Conservation (phyloP, 2,329 filamentous ascomycete species). For the Ophiostoma pallidulum region DNA sequence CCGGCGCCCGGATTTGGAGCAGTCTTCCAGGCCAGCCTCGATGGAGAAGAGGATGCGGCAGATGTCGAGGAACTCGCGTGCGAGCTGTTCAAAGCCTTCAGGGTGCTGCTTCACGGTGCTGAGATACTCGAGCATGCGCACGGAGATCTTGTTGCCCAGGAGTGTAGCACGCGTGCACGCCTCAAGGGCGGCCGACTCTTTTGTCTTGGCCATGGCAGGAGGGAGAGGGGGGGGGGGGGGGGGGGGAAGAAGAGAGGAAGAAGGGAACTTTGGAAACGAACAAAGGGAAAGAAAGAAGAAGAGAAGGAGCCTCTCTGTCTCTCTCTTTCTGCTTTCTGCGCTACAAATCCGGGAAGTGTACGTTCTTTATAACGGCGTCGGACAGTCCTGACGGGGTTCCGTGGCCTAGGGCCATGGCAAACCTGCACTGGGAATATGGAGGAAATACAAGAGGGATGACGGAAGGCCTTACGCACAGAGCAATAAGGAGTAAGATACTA, state of each 20-base stretch:
- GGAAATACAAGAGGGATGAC: too few relatives aligned
- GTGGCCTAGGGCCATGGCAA: too few relatives aligned
- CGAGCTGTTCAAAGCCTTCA: constrained; percentile 48
- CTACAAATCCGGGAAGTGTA: too few relatives aligned
- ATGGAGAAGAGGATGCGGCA: constrained; percentile 60
- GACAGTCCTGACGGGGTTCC: too few relatives aligned
- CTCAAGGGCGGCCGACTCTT: constrained; percentile 30
- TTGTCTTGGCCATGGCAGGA: constrained; percentile 20
- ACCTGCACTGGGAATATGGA: too few relatives aligned
- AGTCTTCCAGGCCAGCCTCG: constrained; percentile 53
- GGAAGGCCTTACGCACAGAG: too few relatives aligned
- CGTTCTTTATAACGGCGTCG: too few relatives aligned
- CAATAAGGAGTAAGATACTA: too few relatives aligned
- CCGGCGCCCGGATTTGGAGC: constrained; percentile 33
- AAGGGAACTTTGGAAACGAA: neutral
- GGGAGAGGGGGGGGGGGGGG: neutral
- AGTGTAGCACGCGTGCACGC: constrained; percentile 50
- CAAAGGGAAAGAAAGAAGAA: neutral
- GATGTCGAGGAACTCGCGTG: constrained; percentile 57
- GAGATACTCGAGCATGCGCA: constrained; percentile 56
- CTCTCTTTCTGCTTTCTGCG: too few relatives aligned
- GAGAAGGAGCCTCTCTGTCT: too few relatives aligned
- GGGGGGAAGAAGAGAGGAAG: neutral
- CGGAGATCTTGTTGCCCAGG: constrained; percentile 53
- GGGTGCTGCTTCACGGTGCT: constrained; percentile 45